Conservation (phyloP, 2,329 filamentous ascomycete genomes). For the Epichloe typhina region DNA sequence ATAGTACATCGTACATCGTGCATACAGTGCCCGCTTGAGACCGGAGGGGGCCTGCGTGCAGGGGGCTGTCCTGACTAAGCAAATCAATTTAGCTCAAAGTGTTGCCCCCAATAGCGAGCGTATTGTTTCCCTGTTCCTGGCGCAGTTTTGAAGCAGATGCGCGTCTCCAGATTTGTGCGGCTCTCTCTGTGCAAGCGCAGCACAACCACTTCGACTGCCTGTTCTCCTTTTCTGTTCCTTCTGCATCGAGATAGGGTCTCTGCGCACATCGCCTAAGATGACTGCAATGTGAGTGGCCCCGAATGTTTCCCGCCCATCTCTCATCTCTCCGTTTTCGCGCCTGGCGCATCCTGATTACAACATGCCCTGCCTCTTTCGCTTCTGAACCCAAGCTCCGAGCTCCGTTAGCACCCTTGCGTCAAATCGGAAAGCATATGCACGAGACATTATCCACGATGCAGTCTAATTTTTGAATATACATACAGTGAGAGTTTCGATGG, state of each 20-base stretch:
- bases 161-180: background rate
- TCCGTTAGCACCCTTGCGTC: background rate
- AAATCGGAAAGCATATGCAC: background rate
- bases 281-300: constrained; percentile 23
- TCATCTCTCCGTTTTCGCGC: background rate
- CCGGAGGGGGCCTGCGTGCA: too few relatives aligned
- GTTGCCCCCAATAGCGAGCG: background rate
- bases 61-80: background rate
- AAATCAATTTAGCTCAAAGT: constrained; percentile 1
- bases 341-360: background rate
- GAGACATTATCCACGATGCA: background rate
- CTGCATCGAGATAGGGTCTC: background rate
- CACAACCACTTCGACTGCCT: background rate
- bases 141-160: background rate
- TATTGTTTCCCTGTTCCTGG: too few relatives aligned
- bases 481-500: constrained; percentile 83
- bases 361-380: background rate
- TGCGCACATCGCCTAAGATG: constrained; percentile 15
- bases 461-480: background rate
- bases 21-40: too few relatives aligned
- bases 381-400: background rate
- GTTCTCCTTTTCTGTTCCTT: background rate
- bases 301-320: background rate
- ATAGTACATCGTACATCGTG: too few relatives aligned
- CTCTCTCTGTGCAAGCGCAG: background rate